These are phyloP conservation scores for Dendrocalamus latiflorus DNA, from an alignment of 202 grass and related monocot genomes.

Conservation along the genomic window DNA sequence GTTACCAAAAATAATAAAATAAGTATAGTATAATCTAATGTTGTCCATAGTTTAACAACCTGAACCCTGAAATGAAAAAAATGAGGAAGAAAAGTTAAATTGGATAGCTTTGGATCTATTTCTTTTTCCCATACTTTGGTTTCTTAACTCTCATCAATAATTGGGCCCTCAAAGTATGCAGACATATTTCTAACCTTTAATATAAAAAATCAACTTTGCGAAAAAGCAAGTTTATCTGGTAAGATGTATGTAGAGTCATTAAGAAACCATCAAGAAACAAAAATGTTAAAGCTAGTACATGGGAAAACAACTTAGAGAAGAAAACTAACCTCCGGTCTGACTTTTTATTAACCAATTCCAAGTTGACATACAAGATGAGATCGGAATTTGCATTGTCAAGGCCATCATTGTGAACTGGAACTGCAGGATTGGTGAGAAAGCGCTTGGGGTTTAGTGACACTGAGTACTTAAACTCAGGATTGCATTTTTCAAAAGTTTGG, in stretches of 20 bases:
- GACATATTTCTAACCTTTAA: conserved; percentile 3
- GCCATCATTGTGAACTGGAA: too few relatives aligned
- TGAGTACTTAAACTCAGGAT: too few relatives aligned
- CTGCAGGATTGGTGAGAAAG: too few relatives aligned
- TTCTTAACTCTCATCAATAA: conserved; percentile 14
- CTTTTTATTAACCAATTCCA: too few relatives aligned
- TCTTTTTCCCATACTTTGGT: not conserved
- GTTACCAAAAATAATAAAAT: conserved; percentile 13
- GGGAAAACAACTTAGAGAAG: not conserved
- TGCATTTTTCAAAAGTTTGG: too few relatives aligned
- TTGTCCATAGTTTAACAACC: not conserved
- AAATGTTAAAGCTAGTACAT: conserved; percentile 1
- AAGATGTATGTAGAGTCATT: not conserved
- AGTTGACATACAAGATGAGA: conserved; percentile 85
- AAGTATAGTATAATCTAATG: not conserved
- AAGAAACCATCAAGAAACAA: not conserved
- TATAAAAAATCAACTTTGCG: conserved; percentile 1
- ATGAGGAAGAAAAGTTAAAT: not conserved
- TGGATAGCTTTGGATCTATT: not conserved
- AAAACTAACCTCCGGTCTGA: conserved; percentile 71
- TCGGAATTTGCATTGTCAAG: conserved; percentile 94
- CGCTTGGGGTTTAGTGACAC: too few relatives aligned
- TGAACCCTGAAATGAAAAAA: not conserved
- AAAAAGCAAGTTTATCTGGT: not conserved
- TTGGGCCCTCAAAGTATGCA: not conserved